Evolutionary conservation across 345 rosid species (phyloP).

Genomic region (Trapa incisa): DNA sequence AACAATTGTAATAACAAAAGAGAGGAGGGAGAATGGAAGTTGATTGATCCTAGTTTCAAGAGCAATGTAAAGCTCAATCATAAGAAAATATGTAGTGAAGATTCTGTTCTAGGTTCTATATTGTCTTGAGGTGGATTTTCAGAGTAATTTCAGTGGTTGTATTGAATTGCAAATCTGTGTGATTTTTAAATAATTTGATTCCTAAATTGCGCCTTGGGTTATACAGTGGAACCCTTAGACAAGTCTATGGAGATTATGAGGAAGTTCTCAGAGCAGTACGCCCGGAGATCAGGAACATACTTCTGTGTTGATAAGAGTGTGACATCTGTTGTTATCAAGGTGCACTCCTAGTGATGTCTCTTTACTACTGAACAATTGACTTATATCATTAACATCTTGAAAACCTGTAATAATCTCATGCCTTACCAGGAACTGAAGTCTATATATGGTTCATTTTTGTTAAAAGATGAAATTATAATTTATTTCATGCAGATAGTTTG

Average conservation of each 20-base stretch:
- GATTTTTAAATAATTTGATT: background rate
- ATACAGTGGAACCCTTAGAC: constrained; percentile 71
- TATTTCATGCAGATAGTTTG: background rate
- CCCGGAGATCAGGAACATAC: constrained; percentile 82
- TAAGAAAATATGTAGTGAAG: background rate
- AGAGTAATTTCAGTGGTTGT: background rate
- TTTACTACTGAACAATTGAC: background rate
- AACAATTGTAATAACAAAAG: background rate
- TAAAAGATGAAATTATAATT: background rate
- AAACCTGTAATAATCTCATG: background rate
- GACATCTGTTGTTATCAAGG: constrained; percentile 94
- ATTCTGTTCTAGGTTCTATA: background rate
- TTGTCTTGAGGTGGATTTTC: background rate
- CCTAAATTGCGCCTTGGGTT: background rate
- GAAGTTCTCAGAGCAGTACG: constrained; percentile 97
- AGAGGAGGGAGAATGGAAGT: background rate
- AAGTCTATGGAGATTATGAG: constrained; percentile 89
- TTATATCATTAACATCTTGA: background rate
- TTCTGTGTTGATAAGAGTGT: constrained; percentile 91
- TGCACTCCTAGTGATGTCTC: constrained; percentile 5
- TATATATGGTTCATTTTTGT: background rate
- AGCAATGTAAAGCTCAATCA: background rate
- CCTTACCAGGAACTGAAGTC: background rate
- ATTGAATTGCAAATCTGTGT: background rate
- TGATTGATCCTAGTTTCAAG: background rate